Percentiles rank a stretch among this genome's conserved stretches.
phyloP scores from a whole-genome alignment of 2,329 filamentous ascomycete genomes.

The Alternaria tenuissima region DNA sequence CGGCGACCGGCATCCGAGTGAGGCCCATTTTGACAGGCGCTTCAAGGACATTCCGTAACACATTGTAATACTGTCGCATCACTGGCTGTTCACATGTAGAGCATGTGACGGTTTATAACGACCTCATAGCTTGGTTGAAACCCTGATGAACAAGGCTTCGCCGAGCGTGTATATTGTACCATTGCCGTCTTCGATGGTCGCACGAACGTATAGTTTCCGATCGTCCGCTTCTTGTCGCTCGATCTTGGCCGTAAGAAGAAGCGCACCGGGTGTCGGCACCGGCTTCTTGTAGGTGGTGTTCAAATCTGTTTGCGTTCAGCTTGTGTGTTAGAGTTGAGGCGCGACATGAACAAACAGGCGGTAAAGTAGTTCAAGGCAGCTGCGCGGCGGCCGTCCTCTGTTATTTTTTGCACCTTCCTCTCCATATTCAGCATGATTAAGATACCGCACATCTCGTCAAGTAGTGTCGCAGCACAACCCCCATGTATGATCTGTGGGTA shows the following conservation, averaged over 20 bases:
- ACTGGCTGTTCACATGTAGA: background rate
- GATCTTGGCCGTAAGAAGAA: constrained; percentile 59
- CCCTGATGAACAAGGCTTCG: constrained; percentile 62
- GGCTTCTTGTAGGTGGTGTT: constrained; percentile 65
- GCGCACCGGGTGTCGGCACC: constrained; percentile 58
- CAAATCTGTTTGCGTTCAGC: constrained; percentile 52
- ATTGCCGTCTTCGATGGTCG: constrained; percentile 59
- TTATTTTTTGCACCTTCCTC: constrained; percentile 17
- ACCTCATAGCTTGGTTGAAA: constrained; percentile 35
- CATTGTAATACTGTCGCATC: background rate
- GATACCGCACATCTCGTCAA: constrained; percentile 67
- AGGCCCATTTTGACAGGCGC: background rate
- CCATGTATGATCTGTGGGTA: constrained; percentile 64
- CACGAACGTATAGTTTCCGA: constrained; percentile 63
- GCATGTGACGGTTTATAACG: background rate
- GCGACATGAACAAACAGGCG: constrained; percentile 40
- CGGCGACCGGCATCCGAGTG: background rate
- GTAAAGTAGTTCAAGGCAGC: constrained; percentile 36
- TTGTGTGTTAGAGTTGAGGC: background rate
- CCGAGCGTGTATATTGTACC: constrained; percentile 60
- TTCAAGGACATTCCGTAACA: background rate
- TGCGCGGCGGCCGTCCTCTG: constrained; percentile 9
- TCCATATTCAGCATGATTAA: constrained; percentile 57
- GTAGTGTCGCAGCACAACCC: constrained; percentile 64
- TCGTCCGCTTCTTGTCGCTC: constrained; percentile 61